phyloP scores from a whole-genome alignment of 2,329 filamentous ascomycete species.

The Colletotrichum tofieldiae region DNA sequence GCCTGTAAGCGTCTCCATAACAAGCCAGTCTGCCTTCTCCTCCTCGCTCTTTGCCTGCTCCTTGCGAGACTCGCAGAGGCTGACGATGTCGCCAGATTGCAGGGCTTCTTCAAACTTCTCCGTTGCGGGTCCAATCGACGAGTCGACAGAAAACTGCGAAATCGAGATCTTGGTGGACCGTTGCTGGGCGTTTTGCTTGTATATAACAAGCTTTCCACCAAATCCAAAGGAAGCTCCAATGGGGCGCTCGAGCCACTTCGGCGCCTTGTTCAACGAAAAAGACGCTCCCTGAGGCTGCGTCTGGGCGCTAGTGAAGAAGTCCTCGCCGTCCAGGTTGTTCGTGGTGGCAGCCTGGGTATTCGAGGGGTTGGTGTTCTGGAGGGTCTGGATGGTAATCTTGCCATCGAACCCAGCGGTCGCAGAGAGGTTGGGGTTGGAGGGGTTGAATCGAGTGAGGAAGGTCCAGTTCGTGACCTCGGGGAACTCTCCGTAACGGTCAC shows the following conservation, averaged over 20 bases:
- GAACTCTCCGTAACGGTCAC: slow-evolving; percentile 90
- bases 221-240: slow-evolving; percentile 94
- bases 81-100: slow-evolving; percentile 81
- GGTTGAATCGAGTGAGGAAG: slow-evolving; percentile 95
- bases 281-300: slow-evolving; percentile 91
- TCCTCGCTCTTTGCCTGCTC: slow-evolving; percentile 84
- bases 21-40: slow-evolving; percentile 96
- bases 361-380: slow-evolving; percentile 92
- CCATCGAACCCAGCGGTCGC: slow-evolving; percentile 98
- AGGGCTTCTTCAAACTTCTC: slow-evolving; percentile 90
- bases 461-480: slow-evolving; percentile 99
- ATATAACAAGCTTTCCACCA: slow-evolving; percentile 89
- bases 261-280: slow-evolving; percentile 88
- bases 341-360: slow-evolving; percentile 78
- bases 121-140: slow-evolving; percentile 85
- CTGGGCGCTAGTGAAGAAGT: slow-evolving; percentile 96
- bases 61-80: slow-evolving; percentile 86
- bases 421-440: slow-evolving; percentile 90
- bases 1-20: slow-evolving; percentile 90
- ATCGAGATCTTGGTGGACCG: slow-evolving; percentile 85
- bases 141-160: slow-evolving; percentile 90
- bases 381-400: slow-evolving; percentile 92
- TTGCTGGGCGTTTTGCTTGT: slow-evolving; percentile 73
- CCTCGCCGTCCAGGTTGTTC: slow-evolving; percentile 86
- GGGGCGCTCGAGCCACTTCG: slow-evolving; percentile 91